These are phyloP conservation scores for Eucalyptus sideroxylon DNA, from an alignment of 345 rosid genomes.

Conservation along the genomic window DNA sequence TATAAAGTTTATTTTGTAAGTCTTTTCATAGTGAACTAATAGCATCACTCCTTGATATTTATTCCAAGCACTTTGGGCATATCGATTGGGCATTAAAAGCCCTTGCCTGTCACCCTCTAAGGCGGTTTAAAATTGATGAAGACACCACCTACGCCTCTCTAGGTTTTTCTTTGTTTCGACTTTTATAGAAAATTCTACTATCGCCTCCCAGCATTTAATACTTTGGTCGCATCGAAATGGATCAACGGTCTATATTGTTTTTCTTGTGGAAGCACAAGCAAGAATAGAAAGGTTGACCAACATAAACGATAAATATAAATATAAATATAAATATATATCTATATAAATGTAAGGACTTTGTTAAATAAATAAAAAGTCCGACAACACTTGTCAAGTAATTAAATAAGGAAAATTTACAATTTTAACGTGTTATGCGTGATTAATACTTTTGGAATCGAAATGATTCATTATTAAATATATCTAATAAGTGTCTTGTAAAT, in stretches of 20 bases:
- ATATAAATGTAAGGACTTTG: too few species aligned
- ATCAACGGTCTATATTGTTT: too few species aligned
- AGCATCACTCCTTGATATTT: neutral
- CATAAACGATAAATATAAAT: too few species aligned
- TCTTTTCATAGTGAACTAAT: neutral
- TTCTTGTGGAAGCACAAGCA: too few species aligned
- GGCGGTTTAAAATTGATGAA: neutral
- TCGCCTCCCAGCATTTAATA: too few species aligned
- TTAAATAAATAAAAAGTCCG: too few species aligned
- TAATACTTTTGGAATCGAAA: neutral
- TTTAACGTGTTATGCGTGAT: neutral
- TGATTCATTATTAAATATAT: neutral
- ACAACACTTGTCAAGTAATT: too few species aligned
- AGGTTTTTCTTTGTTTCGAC: neutral
- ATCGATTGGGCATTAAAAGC: neutral
- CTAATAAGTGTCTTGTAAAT: neutral
- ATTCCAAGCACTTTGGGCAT: neutral
- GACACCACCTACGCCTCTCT: neutral
- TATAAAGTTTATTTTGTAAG: neutral
- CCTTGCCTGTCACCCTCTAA: neutral
- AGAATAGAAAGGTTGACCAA: too few species aligned
- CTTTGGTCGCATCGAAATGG: too few species aligned
- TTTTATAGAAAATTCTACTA: neutral
- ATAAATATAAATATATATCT: too few species aligned
- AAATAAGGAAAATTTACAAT: too few species aligned